Evolutionary conservation across 768 basidiomycete genomes (phyloP).

Genomic region (Tulasnella calospora): DNA sequence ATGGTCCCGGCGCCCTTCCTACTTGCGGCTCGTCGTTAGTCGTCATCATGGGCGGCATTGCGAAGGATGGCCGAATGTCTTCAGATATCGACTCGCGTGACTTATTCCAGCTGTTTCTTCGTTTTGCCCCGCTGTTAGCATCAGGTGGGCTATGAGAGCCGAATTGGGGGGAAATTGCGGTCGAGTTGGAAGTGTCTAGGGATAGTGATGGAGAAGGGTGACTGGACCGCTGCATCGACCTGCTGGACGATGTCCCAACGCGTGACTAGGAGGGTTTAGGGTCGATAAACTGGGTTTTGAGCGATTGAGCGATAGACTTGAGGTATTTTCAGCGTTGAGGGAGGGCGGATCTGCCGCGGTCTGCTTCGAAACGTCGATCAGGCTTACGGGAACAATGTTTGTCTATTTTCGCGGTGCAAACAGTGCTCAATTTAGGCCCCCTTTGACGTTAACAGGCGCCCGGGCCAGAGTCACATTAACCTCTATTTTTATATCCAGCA

Average conservation of each 20-base stretch:
- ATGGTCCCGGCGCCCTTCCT: not conserved
- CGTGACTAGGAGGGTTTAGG: not conserved
- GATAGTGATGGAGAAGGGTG: not conserved
- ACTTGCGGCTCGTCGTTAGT: not conserved
- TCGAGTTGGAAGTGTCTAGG: not conserved
- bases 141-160: not conserved
- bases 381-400: not conserved
- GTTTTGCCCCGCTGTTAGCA: not conserved
- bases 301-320: not conserved
- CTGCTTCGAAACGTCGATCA: not conserved
- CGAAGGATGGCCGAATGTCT: not conserved
- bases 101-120: constrained; percentile 16
- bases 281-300: not conserved
- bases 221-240: not conserved
- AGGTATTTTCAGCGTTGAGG: not conserved
- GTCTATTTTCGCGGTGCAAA: not conserved
- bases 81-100: not conserved
- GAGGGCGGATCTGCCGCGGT: not conserved
- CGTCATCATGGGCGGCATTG: not conserved
- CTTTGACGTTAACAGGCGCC: not conserved
- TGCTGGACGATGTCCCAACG: not conserved
- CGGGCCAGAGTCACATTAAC: not conserved
- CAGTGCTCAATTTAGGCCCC: not conserved
- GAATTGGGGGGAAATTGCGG: not conserved
- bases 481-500: not conserved